Conservation (phyloP, 495 filamentous ascomycete species). For the Penicilliopsis zonata region DNA sequence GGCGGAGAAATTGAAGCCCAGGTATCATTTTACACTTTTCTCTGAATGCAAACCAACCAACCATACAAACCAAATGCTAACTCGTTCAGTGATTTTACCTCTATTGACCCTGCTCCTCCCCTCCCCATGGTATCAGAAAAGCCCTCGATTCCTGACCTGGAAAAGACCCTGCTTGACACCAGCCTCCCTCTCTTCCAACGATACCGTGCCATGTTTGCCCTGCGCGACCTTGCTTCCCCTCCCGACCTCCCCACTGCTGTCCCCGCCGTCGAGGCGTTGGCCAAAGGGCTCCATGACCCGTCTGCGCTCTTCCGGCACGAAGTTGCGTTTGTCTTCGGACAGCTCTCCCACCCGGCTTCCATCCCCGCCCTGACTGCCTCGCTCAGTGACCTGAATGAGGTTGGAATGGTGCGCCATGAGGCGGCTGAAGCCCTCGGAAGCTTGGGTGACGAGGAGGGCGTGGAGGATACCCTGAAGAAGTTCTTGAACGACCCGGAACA, state of each 20-base stretch:
- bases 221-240: conserved; percentile 86
- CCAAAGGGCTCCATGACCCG: conserved; percentile 74
- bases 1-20: conserved; percentile 63
- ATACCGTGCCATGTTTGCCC: conserved; percentile 95
- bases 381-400: conserved; percentile 67
- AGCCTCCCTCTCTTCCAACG: conserved; percentile 72
- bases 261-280: conserved; percentile 70
- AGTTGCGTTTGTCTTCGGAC: conserved; percentile 96
- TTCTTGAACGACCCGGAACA: conserved; percentile 85
- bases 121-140: conserved; percentile 47
- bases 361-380: conserved; percentile 77
- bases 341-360: conserved; percentile 88
- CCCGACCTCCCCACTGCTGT: conserved; percentile 80
- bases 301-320: conserved; percentile 97
- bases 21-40: too few relatives aligned
- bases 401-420: conserved; percentile 94
- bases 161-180: conserved; percentile 66
- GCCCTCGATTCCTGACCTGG: conserved; percentile 60
- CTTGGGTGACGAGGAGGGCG: conserved; percentile 84
- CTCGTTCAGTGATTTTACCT: conserved; percentile 90
- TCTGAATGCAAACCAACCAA: too few relatives aligned
- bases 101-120: conserved; percentile 90
- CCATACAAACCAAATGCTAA: too few relatives aligned
- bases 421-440: conserved; percentile 96
- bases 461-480: conserved; percentile 69